A percentile compares a stretch with the other conserved stretches of the same genome.
Evolutionary conservation across 345 rosid species (phyloP).

Genomic region (Lepidium africanum): DNA sequence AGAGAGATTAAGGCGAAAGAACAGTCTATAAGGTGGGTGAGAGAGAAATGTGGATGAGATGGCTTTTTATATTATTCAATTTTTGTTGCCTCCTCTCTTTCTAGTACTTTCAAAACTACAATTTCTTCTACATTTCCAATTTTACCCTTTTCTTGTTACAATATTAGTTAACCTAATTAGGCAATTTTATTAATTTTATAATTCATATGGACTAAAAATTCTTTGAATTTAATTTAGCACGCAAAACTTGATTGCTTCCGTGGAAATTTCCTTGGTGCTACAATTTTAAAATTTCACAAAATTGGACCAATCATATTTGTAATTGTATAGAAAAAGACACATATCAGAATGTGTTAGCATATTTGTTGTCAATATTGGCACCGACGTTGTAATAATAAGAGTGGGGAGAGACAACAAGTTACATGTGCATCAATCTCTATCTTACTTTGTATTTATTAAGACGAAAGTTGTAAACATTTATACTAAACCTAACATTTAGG

Average conservation of each 20-base stretch:
- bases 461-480: neutral
- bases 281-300: neutral
- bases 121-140: neutral
- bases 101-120: constrained; percentile 8
- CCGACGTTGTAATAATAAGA: constrained; percentile 9
- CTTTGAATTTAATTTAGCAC: constrained; percentile 2
- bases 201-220: neutral
- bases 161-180: constrained; percentile 29
- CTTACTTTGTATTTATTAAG: constrained; percentile 8
- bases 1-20: neutral
- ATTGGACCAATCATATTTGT: neutral
- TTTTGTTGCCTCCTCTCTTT: neutral
- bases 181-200: constrained; percentile 5
- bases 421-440: constrained; percentile 22
- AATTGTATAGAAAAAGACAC: neutral
- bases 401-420: constrained; percentile 1
- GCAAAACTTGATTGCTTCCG: constrained; percentile 17
- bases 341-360: constrained; percentile 2
- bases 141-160: constrained; percentile 30
- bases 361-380: constrained; percentile 23
- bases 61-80: neutral
- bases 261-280: constrained; percentile 1
- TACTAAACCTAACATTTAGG: neutral
- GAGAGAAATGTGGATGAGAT: constrained; percentile 20
- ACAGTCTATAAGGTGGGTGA: constrained; percentile 15